phyloP scores from a whole-genome alignment of 768 basidiomycete species.

The Psilocybe tampanensis region DNA sequence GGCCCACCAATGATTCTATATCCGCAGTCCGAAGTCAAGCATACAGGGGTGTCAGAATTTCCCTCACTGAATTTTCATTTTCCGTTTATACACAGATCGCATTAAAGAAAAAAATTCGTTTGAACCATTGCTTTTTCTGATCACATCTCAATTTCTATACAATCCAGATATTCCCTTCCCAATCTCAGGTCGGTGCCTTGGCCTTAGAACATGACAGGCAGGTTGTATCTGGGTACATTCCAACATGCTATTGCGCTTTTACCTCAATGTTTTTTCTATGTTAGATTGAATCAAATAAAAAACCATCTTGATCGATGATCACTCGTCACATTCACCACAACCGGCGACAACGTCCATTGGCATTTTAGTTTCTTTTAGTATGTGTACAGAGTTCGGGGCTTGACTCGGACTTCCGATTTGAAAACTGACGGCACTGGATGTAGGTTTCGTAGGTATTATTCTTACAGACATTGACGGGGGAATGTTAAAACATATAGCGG shows the following conservation, averaged over 20 bases:
- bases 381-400: constrained; percentile 16
- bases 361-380: neutral
- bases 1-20: constrained; percentile 68
- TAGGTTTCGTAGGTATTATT: constrained; percentile 5
- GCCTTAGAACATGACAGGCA: constrained; percentile 37
- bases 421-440: constrained; percentile 13
- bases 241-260: constrained; percentile 28
- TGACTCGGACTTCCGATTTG: constrained; percentile 11
- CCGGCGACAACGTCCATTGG: neutral
- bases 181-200: constrained; percentile 12
- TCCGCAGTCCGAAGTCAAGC: constrained; percentile 13
- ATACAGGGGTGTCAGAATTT: constrained; percentile 12
- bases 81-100: constrained; percentile 24
- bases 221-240: constrained; percentile 37
- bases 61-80: constrained; percentile 35
- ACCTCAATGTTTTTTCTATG: constrained; percentile 36
- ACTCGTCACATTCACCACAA: too few species aligned
- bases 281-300: constrained; percentile 39
- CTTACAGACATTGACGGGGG: neutral
- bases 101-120: constrained; percentile 29
- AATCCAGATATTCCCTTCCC: constrained; percentile 23
- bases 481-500: constrained; percentile 48
- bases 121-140: constrained; percentile 34
- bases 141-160: constrained; percentile 27
- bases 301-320: constrained; percentile 18